Base-by-base conservation (phyloP, 2,329 filamentous ascomycete species). In the Penicillium sp. region DNA sequence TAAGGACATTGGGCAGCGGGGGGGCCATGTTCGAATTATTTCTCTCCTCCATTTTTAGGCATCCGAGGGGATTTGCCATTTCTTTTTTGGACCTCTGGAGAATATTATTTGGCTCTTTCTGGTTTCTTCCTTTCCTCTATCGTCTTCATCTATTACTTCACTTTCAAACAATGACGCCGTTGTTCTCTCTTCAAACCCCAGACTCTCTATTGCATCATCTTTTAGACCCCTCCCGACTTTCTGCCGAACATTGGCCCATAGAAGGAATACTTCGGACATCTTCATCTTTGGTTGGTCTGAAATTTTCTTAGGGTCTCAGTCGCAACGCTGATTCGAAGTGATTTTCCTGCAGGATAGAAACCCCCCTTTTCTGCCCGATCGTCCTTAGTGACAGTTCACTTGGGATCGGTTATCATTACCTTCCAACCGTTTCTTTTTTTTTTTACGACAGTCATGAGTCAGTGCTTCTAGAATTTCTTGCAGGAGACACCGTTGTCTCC, bases 121-220 rank as follows among this genome's bases (percentile, higher is more conserved):
- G 29, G 15, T 41, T 42, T 42, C 38, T 53, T 44, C 12, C 35
- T 46, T 35, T 46, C 15, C 31, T 51, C 29, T 44, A 44, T 51
- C 27, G 29, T 41, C 40, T 42, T 35, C 21, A 32, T 54, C 29
- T 51, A 46, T 27, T n/a, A 41, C 35, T 29, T 45, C 13, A 25
- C 48, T 56, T 58, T 51, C 65, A 60, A 71, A 71, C 60, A 60
- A 72, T 72, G 69, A 72, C 69, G 69, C 68, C 66, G 61, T 65
- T 64, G 63, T 56, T 65, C 52, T 64, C 62, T 52, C 61, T 54
- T 47, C 63, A 57, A 54, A 62, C 59, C 50, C 62, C 59, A 56
- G 58, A 60, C 62, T 57, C 60, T 60, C 57, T 58, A 59, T 65
- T 67, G 60, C 62, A 63, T 64, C 61, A 61, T 61, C 65, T 55